Conservation (phyloP, 139 green algal species). For the Auxenochlorella pyrenoidosa region DNA sequence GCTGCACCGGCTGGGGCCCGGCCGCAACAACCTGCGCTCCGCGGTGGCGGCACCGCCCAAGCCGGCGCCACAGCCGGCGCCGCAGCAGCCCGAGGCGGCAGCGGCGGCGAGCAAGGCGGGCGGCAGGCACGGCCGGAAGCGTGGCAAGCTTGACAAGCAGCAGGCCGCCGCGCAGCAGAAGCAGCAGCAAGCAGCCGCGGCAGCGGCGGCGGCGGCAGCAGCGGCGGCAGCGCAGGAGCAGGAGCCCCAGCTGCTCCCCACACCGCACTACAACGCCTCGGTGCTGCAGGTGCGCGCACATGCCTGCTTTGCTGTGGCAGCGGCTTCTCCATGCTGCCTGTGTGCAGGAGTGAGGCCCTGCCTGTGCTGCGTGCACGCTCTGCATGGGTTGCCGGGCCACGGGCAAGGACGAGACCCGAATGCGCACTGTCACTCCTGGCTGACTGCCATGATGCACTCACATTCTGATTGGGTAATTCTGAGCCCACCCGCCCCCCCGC, state of each 20-base stretch:
- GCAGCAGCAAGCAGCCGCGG: not conserved
- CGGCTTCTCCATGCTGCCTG: not conserved
- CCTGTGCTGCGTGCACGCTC: not conserved
- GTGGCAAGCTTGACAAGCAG: not conserved
- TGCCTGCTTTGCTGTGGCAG: not conserved
- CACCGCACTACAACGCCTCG: constrained; percentile 77
- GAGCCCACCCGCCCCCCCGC: constrained; percentile 2
- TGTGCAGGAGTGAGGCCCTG: not conserved
- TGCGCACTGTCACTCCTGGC: constrained; percentile 30
- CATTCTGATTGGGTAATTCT: constrained; percentile 50
- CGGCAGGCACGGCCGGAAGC: not conserved
- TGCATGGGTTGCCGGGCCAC: not conserved
- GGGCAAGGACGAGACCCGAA: constrained; percentile 25
- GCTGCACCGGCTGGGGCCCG: constrained; percentile 61
- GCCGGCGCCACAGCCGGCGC: not conserved
- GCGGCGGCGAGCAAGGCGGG: not conserved
- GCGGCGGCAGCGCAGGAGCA: not conserved
- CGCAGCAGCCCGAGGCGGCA: not conserved
- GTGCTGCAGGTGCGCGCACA: constrained; percentile 50
- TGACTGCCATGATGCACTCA: constrained; percentile 30
- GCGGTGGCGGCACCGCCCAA: not conserved
- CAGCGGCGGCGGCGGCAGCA: not conserved
- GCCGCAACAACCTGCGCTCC: constrained; percentile 58
- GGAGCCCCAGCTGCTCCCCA: constrained; percentile 49
- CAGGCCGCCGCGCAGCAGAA: not conserved